A percentile compares a stretch with the other conserved stretches of the same genome.
These are phyloP conservation scores for Termitomyces sp. DNA, from an alignment of 1,284 basidiomycete genomes.

Conservation along the genomic window DNA sequence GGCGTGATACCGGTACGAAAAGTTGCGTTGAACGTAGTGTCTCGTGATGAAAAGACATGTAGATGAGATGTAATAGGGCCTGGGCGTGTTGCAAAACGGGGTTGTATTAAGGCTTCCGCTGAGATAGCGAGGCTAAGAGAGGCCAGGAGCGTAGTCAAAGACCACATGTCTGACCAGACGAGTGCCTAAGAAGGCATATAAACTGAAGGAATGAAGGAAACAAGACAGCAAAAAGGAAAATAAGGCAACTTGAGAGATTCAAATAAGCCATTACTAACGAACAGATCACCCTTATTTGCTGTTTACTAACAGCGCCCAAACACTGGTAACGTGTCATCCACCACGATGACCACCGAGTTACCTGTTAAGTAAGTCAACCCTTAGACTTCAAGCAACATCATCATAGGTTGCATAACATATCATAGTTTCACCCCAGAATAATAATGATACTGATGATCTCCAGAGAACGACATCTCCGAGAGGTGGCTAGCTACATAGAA, in stretches of 20 bases:
- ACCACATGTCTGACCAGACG: slow-evolving; percentile 17
- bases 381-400: background rate
- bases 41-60: slow-evolving; percentile 21
- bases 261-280: background rate
- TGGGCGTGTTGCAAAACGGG: slow-evolving; percentile 16
- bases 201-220: slow-evolving; percentile 14
- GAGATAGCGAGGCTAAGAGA: slow-evolving; percentile 11
- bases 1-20: slow-evolving; percentile 29
- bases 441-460: background rate
- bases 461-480: slow-evolving; percentile 20
- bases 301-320: background rate
- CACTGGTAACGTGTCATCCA: background rate
- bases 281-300: background rate
- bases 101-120: slow-evolving; percentile 10
- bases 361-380: too few relatives aligned
- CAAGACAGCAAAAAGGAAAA: slow-evolving; percentile 7
- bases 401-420: background rate
- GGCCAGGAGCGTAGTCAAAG: slow-evolving; percentile 9
- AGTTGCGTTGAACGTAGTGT: slow-evolving; percentile 22
- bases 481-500: slow-evolving; percentile 19
- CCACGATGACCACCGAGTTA: too few relatives aligned
- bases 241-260: background rate
- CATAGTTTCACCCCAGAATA: too few relatives aligned
- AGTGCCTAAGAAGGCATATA: slow-evolving; percentile 13
- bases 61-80: slow-evolving; percentile 25